phyloP scores from a whole-genome alignment of 306 rosid species.

The Inga leiocalycina region DNA sequence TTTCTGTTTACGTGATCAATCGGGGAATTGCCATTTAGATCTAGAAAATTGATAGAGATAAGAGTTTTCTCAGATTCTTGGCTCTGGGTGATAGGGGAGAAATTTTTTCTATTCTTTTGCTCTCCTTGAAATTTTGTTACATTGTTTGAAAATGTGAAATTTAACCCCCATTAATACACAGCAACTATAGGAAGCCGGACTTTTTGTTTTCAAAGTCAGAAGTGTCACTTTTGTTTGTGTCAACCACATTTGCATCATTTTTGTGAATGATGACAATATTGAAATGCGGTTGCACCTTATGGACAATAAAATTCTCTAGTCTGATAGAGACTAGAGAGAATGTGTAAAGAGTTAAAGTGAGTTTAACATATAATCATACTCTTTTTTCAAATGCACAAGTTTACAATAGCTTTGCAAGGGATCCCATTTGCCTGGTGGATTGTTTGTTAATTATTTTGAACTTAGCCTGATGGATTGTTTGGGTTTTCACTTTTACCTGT shows the following conservation, averaged over 20 bases:
- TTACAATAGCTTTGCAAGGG: not conserved
- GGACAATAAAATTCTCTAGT: not conserved
- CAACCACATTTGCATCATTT: not conserved
- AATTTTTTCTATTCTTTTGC: not conserved
- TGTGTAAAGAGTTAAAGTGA: not conserved
- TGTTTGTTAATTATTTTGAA: not conserved
- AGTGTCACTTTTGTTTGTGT: not conserved
- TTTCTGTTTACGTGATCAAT: not conserved
- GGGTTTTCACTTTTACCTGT: not conserved
- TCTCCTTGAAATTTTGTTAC: not conserved
- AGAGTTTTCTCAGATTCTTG: not conserved
- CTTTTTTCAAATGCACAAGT: not conserved
- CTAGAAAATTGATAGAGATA: not conserved
- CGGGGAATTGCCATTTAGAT: slow-evolving; percentile 14
- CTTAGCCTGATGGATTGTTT: not conserved
- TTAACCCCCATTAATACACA: not conserved
- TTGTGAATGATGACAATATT: not conserved
- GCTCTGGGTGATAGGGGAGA: too few relatives aligned
- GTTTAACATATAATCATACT: not conserved
- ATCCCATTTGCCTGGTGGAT: not conserved
- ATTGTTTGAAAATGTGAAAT: not conserved
- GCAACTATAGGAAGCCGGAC: not conserved
- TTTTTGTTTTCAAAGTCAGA: not conserved
- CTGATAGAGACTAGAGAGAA: not conserved
- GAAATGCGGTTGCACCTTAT: not conserved